Percentiles rank a stretch among this genome's conserved stretches.
phyloP scores from a whole-genome alignment of 768 basidiomycete genomes.

The Suillus alpinus region DNA sequence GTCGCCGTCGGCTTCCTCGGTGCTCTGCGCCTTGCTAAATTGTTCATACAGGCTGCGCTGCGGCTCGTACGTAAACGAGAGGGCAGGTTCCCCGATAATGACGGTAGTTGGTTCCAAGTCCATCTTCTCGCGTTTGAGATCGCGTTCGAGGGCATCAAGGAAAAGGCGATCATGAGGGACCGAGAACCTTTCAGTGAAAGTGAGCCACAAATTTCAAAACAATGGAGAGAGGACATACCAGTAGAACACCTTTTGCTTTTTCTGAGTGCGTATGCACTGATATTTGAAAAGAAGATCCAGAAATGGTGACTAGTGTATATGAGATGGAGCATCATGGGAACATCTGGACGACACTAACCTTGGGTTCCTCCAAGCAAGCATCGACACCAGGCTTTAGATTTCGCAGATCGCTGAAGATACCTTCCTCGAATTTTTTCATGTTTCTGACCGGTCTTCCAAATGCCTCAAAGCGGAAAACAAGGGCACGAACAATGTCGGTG shows the following conservation, averaged over 20 bases:
- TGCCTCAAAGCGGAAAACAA: constrained; percentile 92
- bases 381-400: constrained; percentile 94
- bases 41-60: constrained; percentile 87
- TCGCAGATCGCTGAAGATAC: constrained; percentile 88
- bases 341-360: constrained; percentile 47
- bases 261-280: constrained; percentile 95
- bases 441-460: constrained; percentile 89
- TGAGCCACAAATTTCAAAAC: constrained; percentile 1
- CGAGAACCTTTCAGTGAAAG: constrained; percentile 66
- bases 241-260: constrained; percentile 99
- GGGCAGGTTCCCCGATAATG: constrained; percentile 75
- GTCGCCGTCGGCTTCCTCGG: constrained; percentile 23
- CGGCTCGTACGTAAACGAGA: constrained; percentile 86
- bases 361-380: constrained; percentile 94
- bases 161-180: constrained; percentile 97
- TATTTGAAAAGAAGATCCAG: constrained; percentile 93
- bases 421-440: constrained; percentile 98
- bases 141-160: constrained; percentile 93
- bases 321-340: constrained; percentile 6
- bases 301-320: constrained; percentile 70
- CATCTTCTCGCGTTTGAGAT: constrained; percentile 93
- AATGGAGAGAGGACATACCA: constrained; percentile 48
- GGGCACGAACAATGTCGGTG: constrained; percentile 92
- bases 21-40: constrained; percentile 52
- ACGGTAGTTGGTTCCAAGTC: constrained; percentile 82